Conservation (phyloP, 257 asterid genomes). For the Nemophila menziesii region DNA sequence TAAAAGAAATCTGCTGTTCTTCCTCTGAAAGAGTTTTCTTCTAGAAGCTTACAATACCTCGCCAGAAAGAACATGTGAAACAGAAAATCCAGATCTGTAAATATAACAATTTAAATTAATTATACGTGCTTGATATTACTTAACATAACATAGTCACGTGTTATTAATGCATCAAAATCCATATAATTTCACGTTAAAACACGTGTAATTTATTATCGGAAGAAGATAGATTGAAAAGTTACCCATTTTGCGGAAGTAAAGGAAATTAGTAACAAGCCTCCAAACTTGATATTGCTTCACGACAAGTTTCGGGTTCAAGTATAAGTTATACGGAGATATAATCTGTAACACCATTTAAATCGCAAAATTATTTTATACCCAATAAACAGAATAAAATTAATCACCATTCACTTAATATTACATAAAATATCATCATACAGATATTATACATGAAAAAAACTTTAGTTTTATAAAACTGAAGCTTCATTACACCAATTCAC, state of each 20-base stretch:
- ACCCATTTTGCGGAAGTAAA: conserved; percentile 98
- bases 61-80: conserved; percentile 99
- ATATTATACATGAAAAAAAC: neutral
- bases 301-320: conserved; percentile 85
- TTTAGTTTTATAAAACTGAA: neutral
- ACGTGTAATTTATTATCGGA: neutral
- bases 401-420: neutral
- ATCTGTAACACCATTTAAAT: conserved; percentile 53
- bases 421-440: neutral
- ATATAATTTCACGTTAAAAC: too few relatives aligned
- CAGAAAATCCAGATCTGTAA: conserved; percentile 90
- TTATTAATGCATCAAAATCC: too few relatives aligned
- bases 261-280: conserved; percentile 85
- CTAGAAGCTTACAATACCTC: conserved; percentile 98
- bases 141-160: too few relatives aligned
- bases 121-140: neutral
- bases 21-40: conserved; percentile 93
- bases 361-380: neutral
- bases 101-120: conserved; percentile 1
- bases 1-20: conserved; percentile 96
- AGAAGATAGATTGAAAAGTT: conserved; percentile 12
- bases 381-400: neutral
- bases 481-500: too few relatives aligned
- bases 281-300: conserved; percentile 81
- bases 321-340: conserved; percentile 86